A percentile compares a stretch with the other conserved stretches of the same genome.
Conservation (phyloP, 1,284 basidiomycete genomes). For the Vanrija pseudolonga region DNA sequence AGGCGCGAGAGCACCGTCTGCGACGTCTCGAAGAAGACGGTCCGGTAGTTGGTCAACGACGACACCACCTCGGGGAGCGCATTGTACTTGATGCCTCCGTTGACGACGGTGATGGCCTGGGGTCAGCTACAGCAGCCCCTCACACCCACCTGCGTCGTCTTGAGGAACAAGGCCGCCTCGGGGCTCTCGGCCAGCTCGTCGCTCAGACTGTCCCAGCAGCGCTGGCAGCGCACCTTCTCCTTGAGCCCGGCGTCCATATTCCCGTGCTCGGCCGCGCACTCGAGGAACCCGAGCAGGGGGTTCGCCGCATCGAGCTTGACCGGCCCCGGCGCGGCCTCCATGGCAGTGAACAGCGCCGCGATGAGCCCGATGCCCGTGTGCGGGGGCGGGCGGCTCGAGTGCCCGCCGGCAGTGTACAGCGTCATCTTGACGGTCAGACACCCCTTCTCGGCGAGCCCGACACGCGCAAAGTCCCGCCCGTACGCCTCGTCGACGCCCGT, state of each 20-base stretch:
- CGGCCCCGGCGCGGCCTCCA: conserved; percentile 15
- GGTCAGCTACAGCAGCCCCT: no score
- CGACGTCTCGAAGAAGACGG: conserved; percentile 16
- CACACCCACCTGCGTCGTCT: conserved; percentile 8
- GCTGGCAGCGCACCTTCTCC: conserved; percentile 6
- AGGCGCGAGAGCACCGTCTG: conserved; percentile 11
- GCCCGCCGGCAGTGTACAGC: conserved; percentile 60
- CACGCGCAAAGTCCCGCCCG: conserved; percentile 24
- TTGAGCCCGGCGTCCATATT: conserved; percentile 7
- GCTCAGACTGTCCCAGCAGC: conserved; percentile 8
- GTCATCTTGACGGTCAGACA: conserved; percentile 55
- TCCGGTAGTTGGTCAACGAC: background rate
- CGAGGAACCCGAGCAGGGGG: conserved; percentile 20
- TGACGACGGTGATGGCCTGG: conserved; percentile 17
- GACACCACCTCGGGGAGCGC: conserved; percentile 17
- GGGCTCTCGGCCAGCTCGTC: conserved; percentile 5
- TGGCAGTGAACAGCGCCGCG: conserved; percentile 17
- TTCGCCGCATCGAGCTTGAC: conserved; percentile 8
- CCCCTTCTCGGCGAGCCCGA: conserved; percentile 35
- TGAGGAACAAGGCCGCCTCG: conserved; percentile 11
- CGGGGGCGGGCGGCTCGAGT: conserved; percentile 56
- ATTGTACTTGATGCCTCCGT: conserved; percentile 26
- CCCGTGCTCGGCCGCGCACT: conserved; percentile 14
- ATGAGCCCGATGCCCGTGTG: conserved; percentile 37
- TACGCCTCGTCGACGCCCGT: conserved; percentile 38